Evolutionary conservation across 768 basidiomycete genomes (phyloP), one percentile per base, ranked within the genome.

Genomic region (Amanita rubescens): DNA sequence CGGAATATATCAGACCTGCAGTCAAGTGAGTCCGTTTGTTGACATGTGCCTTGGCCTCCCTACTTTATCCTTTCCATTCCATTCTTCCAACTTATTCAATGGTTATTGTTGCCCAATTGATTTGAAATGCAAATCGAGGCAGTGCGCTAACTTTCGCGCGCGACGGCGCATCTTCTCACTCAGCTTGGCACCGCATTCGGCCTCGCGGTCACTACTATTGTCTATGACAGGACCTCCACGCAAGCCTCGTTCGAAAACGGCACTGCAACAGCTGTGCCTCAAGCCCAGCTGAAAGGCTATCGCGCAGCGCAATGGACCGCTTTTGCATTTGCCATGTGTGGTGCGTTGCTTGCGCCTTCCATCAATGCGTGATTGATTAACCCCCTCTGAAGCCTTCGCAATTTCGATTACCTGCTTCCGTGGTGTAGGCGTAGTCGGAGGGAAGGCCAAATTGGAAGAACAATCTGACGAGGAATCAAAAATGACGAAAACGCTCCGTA

Each of bases 1-100:
- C 3, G 89, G 80, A 10, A 55, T 90, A 19, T 90, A 90, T 66
- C 85, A 87, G 62, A 89, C 88, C 0, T 81, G 90, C 77, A 83
- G 78, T 3, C 84, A 86, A 71, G 84, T 81, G 51, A 51, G 67
- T 7, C 3, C 22, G n/a, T n/a, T n/a, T n/a, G n/a, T n/a, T n/a
- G n/a, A n/a, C n/a, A n/a, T n/a, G n/a, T n/a, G n/a, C n/a, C n/a
- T n/a, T n/a, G n/a, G n/a, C n/a, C n/a, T n/a, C n/a, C n/a, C n/a
- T n/a, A n/a, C n/a, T n/a, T n/a, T n/a, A n/a, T n/a, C n/a, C n/a
- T n/a, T n/a, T n/a, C n/a, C n/a, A n/a, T n/a, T n/a, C n/a, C n/a
- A n/a, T n/a, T n/a, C n/a, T n/a, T n/a, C n/a, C n/a, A n/a, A n/a
- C n/a, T n/a, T n/a, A n/a, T n/a, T n/a, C n/a, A n/a, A n/a, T n/a